These are phyloP conservation scores for Kockovaella imperatae DNA, from an alignment of 768 basidiomycete species.

Conservation along the genomic window DNA sequence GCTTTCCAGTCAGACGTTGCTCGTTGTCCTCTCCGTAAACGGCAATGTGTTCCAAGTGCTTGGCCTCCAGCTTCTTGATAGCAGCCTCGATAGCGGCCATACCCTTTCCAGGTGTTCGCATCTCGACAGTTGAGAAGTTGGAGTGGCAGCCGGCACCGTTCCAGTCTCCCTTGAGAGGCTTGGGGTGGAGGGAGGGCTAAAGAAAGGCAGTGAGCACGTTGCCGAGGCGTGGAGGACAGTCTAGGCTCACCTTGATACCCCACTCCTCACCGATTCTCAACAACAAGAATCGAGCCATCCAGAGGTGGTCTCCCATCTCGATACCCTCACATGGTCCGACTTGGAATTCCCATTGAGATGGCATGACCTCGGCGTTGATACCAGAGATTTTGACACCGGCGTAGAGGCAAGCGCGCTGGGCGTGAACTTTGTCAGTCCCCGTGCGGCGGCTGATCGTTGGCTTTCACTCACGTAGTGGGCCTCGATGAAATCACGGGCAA, in stretches of 20 bases:
- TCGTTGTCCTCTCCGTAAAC: conserved; percentile 99
- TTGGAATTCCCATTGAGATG: conserved; percentile 99
- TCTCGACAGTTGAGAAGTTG: conserved; percentile 90
- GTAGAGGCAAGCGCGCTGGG: conserved; percentile 61
- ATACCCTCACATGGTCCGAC: conserved; percentile 98
- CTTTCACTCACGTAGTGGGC: conserved; percentile 65
- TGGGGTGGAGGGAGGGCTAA: conserved; percentile 95
- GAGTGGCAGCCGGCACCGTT: conserved; percentile 97
- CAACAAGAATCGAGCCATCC: conserved; percentile 97
- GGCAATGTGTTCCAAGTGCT: conserved; percentile 90
- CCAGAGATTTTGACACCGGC: conserved; percentile 95
- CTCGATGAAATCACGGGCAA: conserved; percentile 96
- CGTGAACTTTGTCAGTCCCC: conserved; percentile 13
- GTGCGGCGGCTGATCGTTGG: background rate
- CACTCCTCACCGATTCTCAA: conserved; percentile 95
- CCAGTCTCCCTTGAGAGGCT: conserved; percentile 94
- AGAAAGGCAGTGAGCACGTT: background rate
- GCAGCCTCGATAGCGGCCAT: conserved; percentile 85
- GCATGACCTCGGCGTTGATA: conserved; percentile 99
- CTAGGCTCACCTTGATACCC: conserved; percentile 59
- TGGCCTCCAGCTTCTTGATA: conserved; percentile 83
- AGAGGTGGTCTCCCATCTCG: conserved; percentile 97
- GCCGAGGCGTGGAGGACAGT: background rate
- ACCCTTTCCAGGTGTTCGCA: conserved; percentile 82
- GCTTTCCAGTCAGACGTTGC: conserved; percentile 84